Evolutionary conservation across 257 asterid species (phyloP).

Genomic region (Anisodus acutangulus): DNA sequence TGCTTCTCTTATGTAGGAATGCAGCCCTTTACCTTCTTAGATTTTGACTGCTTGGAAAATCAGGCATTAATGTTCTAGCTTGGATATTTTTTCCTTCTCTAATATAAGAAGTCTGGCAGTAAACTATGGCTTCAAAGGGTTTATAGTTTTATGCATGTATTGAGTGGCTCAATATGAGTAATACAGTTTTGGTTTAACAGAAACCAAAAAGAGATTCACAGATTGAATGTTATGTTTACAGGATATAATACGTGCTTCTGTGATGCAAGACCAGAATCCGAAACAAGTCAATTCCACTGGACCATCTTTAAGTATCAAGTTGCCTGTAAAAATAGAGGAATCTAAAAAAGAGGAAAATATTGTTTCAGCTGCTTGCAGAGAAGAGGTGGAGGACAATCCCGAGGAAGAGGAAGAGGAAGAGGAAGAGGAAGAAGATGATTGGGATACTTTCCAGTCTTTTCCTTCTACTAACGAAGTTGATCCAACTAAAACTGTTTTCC

Average conservation of each 20-base stretch:
- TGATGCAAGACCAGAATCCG: slow-evolving; percentile 67
- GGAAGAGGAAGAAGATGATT: slow-evolving; percentile 79
- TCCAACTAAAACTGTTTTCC: slow-evolving; percentile 43
- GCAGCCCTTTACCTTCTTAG: neutral
- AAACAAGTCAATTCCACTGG: slow-evolving; percentile 51
- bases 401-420: slow-evolving; percentile 58
- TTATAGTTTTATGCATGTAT: slow-evolving; percentile 5
- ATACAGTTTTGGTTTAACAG: neutral
- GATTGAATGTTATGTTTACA: slow-evolving; percentile 47
- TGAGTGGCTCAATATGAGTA: neutral
- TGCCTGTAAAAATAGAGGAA: slow-evolving; percentile 63
- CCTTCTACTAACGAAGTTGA: slow-evolving; percentile 60
- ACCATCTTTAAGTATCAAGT: slow-evolving; percentile 67
- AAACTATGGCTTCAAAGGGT: neutral
- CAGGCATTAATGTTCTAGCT: neutral
- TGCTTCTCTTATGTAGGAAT: neutral
- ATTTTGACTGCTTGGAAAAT: neutral
- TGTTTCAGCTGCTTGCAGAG: slow-evolving; percentile 46
- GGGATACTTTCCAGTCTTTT: slow-evolving; percentile 98
- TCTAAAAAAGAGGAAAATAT: slow-evolving; percentile 37
- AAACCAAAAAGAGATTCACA: neutral
- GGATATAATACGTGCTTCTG: slow-evolving; percentile 90
- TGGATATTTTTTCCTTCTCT: neutral
- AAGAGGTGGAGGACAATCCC: slow-evolving; percentile 43
- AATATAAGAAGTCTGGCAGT: neutral